A percentile compares a stretch with the other conserved stretches of the same genome.
Conservation (phyloP, 2,329 filamentous ascomycete genomes). For the Ascochyta viciae-villosae region DNA sequence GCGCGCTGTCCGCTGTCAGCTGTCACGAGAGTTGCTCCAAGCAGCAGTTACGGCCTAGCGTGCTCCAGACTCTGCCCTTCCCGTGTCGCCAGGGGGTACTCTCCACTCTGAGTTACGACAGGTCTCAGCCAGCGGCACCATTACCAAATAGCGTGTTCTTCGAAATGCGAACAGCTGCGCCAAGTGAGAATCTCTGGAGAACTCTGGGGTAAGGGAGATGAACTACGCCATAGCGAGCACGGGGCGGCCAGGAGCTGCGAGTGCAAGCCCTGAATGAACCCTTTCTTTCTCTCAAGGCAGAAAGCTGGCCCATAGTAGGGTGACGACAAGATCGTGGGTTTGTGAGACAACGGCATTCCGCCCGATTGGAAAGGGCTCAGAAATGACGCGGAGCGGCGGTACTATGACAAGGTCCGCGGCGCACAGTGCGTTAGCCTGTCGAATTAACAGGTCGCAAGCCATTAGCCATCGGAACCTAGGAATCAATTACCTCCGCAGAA, state of each 20-base stretch:
- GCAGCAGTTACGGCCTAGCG: not conserved
- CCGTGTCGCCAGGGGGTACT: not conserved
- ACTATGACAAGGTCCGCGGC: not conserved
- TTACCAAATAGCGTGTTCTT: constrained; percentile 4
- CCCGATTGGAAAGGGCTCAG: not conserved
- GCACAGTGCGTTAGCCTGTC: not conserved
- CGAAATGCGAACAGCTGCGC: not conserved
- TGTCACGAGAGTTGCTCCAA: not conserved
- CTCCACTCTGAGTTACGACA: not conserved
- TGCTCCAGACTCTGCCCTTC: not conserved
- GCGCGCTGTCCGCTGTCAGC: not conserved
- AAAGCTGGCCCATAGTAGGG: not conserved
- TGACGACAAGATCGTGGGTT: not conserved
- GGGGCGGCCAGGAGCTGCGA: not conserved
- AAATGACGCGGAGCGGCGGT: constrained; percentile 7
- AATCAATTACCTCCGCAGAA: not conserved
- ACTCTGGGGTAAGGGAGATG: not conserved
- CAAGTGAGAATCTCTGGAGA: not conserved
- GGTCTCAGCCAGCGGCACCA: not conserved
- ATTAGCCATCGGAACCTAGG: not conserved
- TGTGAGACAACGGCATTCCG: not conserved
- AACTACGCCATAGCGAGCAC: not conserved
- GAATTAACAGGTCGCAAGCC: not conserved
- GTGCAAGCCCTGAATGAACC: not conserved
- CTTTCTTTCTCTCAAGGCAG: too few species aligned